Evolutionary conservation across 352 stramenopile species (phyloP).

Genomic region (Phytophthora chlamydospora): DNA sequence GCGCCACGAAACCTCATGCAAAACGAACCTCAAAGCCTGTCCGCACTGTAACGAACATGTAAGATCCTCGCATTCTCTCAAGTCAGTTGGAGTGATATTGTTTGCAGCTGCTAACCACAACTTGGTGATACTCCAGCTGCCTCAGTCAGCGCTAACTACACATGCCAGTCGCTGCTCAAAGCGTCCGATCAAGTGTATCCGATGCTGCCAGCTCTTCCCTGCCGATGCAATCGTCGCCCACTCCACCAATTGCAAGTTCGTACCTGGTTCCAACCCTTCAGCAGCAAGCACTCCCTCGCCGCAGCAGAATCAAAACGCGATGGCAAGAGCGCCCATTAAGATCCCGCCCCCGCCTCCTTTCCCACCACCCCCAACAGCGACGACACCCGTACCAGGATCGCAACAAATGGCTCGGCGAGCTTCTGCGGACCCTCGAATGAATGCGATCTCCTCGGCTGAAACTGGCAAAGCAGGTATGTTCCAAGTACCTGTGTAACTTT

Average conservation of each 20-base stretch:
- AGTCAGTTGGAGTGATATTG: too few relatives aligned
- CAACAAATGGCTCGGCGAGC: slow-evolving; percentile 18
- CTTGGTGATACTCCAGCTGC: slow-evolving; percentile 46
- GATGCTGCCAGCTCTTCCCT: slow-evolving; percentile 78
- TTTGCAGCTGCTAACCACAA: slow-evolving; percentile 1
- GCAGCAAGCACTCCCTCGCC: not conserved
- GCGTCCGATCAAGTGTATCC: slow-evolving; percentile 84
- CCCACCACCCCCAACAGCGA: slow-evolving; percentile 35
- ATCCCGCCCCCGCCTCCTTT: slow-evolving; percentile 60
- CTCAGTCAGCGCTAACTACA: slow-evolving; percentile 43
- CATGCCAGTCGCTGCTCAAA: slow-evolving; percentile 73
- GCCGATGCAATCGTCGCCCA: slow-evolving; percentile 76
- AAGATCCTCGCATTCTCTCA: not conserved
- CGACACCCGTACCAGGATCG: slow-evolving; percentile 5
- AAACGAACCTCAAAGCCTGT: slow-evolving; percentile 68
- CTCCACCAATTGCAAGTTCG: slow-evolving; percentile 72
- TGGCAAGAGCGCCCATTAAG: slow-evolving; percentile 25
- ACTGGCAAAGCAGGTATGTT: slow-evolving; percentile 9
- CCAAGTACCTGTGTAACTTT: too few relatives aligned
- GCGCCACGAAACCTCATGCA: slow-evolving; percentile 73
- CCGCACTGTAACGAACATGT: slow-evolving; percentile 73
- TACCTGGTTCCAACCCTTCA: slow-evolving; percentile 18
- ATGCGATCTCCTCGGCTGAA: not conserved
- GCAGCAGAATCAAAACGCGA: slow-evolving; percentile 3
- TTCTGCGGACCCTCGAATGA: slow-evolving; percentile 21